Conservation (phyloP, 176 grass and related monocot species). For the Echinochloa phyllopogon region DNA sequence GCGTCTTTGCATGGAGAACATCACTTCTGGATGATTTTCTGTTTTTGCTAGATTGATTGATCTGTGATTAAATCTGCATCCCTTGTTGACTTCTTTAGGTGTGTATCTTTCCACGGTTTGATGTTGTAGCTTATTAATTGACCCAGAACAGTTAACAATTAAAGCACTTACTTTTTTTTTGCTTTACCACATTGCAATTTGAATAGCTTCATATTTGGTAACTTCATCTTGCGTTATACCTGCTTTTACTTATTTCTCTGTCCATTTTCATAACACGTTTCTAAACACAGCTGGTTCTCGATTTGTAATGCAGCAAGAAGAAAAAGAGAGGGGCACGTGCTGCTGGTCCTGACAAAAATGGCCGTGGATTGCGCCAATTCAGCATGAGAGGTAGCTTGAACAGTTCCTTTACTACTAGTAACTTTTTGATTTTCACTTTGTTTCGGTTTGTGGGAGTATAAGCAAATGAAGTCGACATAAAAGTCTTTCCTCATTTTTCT, state of each 20-base stretch:
- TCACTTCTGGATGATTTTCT: conserved; percentile 2
- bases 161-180: conserved; percentile 10
- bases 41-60: conserved; percentile 17
- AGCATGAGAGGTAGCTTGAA: conserved; percentile 87
- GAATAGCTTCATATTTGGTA: conserved; percentile 18
- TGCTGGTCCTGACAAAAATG: conserved; percentile 89
- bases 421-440: conserved; percentile 8
- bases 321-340: conserved; percentile 79
- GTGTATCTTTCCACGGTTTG: neutral
- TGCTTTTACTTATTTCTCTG: conserved; percentile 22
- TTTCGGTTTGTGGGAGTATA: conserved; percentile 23
- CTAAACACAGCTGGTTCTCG: conserved; percentile 27
- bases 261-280: neutral
- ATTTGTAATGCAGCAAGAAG: conserved; percentile 77
- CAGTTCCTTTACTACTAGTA: conserved; percentile 5
- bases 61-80: conserved; percentile 12
- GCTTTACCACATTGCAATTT: conserved; percentile 13
- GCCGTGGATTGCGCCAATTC: conserved; percentile 94
- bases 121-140: conserved; percentile 27
- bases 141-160: conserved; percentile 16
- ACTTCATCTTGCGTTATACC: neutral
- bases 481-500: neutral
- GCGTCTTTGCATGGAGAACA: neutral
- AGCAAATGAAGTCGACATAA: neutral
- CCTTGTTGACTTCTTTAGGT: conserved; percentile 13